Percentiles rank a stretch among this genome's conserved stretches.
Conservation (phyloP, 1,139 yeast genomes). For the Saccharomyces hybrid region DNA sequence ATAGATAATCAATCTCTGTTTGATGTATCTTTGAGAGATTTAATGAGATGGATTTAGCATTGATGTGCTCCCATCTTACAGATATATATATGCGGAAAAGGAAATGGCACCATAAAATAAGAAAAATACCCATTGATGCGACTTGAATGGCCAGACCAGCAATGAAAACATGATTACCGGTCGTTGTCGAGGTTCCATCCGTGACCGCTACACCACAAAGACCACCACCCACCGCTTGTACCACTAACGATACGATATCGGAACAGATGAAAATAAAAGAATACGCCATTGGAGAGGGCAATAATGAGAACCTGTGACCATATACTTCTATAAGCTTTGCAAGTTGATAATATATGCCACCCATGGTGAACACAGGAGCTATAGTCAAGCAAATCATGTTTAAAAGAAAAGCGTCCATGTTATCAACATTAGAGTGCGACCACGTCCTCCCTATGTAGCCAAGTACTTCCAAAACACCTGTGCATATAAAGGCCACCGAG, state of each 20-base stretch:
- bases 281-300: slow-evolving; percentile 66
- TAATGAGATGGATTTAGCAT: slow-evolving; percentile 17
- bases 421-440: slow-evolving; percentile 35
- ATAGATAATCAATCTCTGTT: slow-evolving; percentile 23
- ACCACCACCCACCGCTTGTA: slow-evolving; percentile 82
- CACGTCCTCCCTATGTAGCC: slow-evolving; percentile 67
- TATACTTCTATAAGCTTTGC: slow-evolving; percentile 67
- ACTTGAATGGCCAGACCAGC: slow-evolving; percentile 81
- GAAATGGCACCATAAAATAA: slow-evolving; percentile 50
- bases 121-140: slow-evolving; percentile 58
- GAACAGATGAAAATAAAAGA: slow-evolving; percentile 58
- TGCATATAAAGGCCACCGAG: slow-evolving; percentile 52
- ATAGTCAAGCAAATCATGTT: slow-evolving; percentile 69
- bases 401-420: slow-evolving; percentile 43
- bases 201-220: slow-evolving; percentile 49
- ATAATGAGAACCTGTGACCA: slow-evolving; percentile 52
- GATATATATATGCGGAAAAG: slow-evolving; percentile 40
- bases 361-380: slow-evolving; percentile 87
- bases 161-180: slow-evolving; percentile 72
- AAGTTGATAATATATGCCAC: slow-evolving; percentile 70
- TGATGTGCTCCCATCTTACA: slow-evolving; percentile 25
- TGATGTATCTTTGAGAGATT: slow-evolving; percentile 27
- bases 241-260: slow-evolving; percentile 59
- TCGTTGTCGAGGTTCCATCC: slow-evolving; percentile 31
- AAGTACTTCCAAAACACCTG: slow-evolving; percentile 53